Percentiles rank a stretch among this genome's conserved stretches.
phyloP scores from a whole-genome alignment of 2,329 filamentous ascomycete species.

The Arthrobotrys pseudoclavata region DNA sequence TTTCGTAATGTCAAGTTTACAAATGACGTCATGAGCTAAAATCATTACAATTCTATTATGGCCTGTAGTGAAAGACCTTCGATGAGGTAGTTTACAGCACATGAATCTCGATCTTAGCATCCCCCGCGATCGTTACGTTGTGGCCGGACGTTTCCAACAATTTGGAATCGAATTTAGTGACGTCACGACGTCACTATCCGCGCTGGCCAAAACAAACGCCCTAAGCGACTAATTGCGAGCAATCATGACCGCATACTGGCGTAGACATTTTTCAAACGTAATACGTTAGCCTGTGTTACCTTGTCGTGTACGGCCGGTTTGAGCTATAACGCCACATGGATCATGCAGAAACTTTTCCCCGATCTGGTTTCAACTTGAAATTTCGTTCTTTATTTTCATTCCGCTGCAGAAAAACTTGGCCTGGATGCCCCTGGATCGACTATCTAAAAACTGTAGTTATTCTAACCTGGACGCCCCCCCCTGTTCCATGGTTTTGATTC shows the following conservation, averaged over 20 bases:
- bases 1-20: neutral
- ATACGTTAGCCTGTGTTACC: too few species aligned
- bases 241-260: slow-evolving; percentile 44
- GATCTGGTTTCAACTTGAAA: neutral
- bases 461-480: too few species aligned
- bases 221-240: slow-evolving; percentile 26
- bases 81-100: slow-evolving; percentile 39
- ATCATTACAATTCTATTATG: neutral
- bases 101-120: slow-evolving; percentile 12
- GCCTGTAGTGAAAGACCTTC: neutral
- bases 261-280: slow-evolving; percentile 33
- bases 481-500: too few species aligned
- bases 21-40: neutral
- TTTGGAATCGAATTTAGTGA: slow-evolving; percentile 18
- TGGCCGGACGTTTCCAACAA: slow-evolving; percentile 2
- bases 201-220: slow-evolving; percentile 27
- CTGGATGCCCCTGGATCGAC: too few species aligned
- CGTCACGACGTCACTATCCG: slow-evolving; percentile 59
- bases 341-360: neutral
- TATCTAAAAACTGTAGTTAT: too few species aligned
- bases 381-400: too few species aligned
- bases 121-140: slow-evolving; percentile 21
- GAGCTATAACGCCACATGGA: slow-evolving; percentile 21
- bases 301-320: neutral
- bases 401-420: too few species aligned